phyloP scores from a whole-genome alignment of 345 rosid genomes.

The Salix purpurea region DNA sequence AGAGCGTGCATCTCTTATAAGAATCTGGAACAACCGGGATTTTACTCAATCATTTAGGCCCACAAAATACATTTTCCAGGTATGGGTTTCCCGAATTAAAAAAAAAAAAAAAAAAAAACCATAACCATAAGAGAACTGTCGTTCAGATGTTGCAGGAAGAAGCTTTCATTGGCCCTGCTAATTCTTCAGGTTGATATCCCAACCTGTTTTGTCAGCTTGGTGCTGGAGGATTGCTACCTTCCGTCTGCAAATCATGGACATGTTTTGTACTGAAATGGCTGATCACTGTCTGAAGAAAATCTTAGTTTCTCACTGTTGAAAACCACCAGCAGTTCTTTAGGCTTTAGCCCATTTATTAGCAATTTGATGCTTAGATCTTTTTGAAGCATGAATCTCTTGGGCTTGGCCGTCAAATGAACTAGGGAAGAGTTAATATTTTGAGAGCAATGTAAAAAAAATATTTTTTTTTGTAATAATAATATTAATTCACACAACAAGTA shows the following conservation, averaged over 20 bases:
- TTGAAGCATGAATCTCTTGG: no score
- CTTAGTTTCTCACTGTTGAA: no score
- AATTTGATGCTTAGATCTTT: no score
- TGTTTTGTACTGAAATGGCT: not conserved
- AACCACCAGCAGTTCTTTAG: no score
- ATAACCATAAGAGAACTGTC: not conserved
- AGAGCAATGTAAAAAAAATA: no score
- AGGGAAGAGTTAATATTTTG: no score
- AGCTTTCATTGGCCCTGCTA: not conserved
- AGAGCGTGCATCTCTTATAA: no score
- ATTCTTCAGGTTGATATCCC: not conserved
- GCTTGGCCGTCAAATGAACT: no score
- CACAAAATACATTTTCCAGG: rapidly evolving
- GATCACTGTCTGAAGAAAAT: not conserved
- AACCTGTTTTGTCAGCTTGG: not conserved
- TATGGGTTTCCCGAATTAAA: rapidly evolving
- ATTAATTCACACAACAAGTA: no score
- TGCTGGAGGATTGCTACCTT: not conserved
- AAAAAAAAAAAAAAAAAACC: no score
- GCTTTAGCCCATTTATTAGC: no score
- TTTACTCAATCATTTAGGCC: rapidly evolving
- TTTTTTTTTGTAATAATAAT: no score
- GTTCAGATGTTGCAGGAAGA: not conserved
- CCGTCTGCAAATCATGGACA: not conserved
- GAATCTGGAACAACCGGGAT: rapidly evolving